These are phyloP conservation scores for Adenanthera pavonina DNA, from an alignment of 306 rosid species.

Conservation along the genomic window DNA sequence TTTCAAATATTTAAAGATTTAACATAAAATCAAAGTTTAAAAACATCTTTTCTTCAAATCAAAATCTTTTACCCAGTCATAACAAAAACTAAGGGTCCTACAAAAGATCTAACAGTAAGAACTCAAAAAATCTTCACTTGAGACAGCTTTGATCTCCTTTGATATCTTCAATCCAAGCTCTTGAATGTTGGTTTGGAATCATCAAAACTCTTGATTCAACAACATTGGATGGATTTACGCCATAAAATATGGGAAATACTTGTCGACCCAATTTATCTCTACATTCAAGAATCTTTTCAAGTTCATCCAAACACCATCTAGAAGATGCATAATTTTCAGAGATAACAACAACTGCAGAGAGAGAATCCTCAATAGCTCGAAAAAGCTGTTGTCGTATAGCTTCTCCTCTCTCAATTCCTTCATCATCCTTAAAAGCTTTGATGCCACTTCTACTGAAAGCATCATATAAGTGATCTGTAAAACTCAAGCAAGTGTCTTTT, in stretches of 20 bases:
- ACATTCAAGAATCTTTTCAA: too few relatives aligned
- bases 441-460: neutral
- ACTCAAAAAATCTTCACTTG: too few relatives aligned
- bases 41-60: too few relatives aligned
- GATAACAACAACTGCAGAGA: neutral
- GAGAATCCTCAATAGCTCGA: neutral
- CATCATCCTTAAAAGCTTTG: neutral
- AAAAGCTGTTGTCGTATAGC: neutral
- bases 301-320: neutral
- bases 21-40: too few relatives aligned
- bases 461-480: neutral
- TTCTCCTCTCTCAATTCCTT: neutral
- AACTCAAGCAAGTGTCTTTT: neutral
- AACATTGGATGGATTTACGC: neutral
- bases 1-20: too few relatives aligned
- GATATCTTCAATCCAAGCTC: too few relatives aligned
- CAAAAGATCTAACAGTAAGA: too few relatives aligned
- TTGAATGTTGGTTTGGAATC: too few relatives aligned
- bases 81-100: too few relatives aligned
- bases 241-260: neutral
- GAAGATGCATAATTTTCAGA: neutral
- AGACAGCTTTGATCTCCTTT: too few relatives aligned
- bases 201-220: too few relatives aligned
- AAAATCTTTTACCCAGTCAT: too few relatives aligned
- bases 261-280: neutral